Evolutionary conservation across 2,329 filamentous ascomycete genomes (phyloP), one percentile per base, ranked within the genome.

Genomic region (Pseudogymnoascus sp.): DNA sequence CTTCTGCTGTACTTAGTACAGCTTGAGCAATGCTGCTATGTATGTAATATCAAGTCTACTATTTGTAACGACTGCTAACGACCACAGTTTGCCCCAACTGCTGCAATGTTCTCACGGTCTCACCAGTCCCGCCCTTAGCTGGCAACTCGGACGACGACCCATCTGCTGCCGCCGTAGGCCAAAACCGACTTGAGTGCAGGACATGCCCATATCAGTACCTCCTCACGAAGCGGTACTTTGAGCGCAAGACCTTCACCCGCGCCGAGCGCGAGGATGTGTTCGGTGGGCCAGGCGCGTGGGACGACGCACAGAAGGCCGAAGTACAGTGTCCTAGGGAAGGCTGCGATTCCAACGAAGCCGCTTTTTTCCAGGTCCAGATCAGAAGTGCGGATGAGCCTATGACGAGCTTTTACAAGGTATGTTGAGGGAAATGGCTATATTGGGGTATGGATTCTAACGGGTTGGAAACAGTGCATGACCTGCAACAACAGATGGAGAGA

Each of bases 381-480:
- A 87, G 94, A 70, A 96, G 91, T 80, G 94, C 94, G 61, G 94
- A 99, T 78, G 94, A 99, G 81, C 94, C 94, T 65, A 97, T 96
- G 90, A 99, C 94, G 68, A 93, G 87, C 65, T 97, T 97, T 77
- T 95, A 88, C 78, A 94, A 92, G 84, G 89, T 91, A 72, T 62
- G 77, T 69, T 42, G 35, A 38, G 16, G 50, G 73, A 67, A 23
- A 37, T n/a, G 28, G 50, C 18, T 14, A 59, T 10, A 59, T 7
- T n/a, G n/a, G 42, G 6, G 4, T 8, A 56, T 40, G 59, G 31
- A 61, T 65, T 53, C 38, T 65, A 33, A 53, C 65, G 62, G 63
- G 69, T 72, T 66, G 73, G 62, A 64, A 35, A 63, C 67, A 85
- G 84, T 89, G 86, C 72, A 88, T 88, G 83, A 80, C 80, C 11